Conservation (phyloP, 306 rosid species). For the Lagenaria siceraria region DNA sequence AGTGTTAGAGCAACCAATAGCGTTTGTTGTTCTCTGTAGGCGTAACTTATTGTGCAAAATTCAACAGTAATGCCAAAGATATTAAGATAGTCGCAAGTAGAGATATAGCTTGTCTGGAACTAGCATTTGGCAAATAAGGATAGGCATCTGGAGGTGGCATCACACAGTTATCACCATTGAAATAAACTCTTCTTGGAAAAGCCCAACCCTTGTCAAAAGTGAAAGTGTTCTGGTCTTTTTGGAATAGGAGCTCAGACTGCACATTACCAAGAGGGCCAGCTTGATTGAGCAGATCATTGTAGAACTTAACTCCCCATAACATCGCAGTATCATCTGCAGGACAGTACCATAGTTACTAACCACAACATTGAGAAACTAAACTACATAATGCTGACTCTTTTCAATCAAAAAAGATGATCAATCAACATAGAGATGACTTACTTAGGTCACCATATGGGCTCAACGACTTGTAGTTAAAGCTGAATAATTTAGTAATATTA, state of each 20-base stretch:
- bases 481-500: conserved; percentile 74
- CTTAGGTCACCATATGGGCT: conserved; percentile 88
- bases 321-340: conserved; percentile 89
- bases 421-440: conserved; percentile 29
- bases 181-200: conserved; percentile 87
- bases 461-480: conserved; percentile 73
- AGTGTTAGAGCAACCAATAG: conserved; percentile 3
- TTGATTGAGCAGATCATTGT: conserved; percentile 68
- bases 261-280: conserved; percentile 85
- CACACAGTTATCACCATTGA: conserved; percentile 72
- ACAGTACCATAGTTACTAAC: conserved; percentile 2
- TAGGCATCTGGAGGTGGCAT: conserved; percentile 97
- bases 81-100: conserved; percentile 33
- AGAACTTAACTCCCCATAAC: conserved; percentile 87
- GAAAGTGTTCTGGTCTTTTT: conserved; percentile 70
- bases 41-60: conserved; percentile 19
- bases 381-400: not conserved
- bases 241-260: conserved; percentile 82
- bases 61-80: conserved; percentile 34
- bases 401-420: not conserved
- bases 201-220: conserved; percentile 98
- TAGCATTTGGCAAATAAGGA: conserved; percentile 82
- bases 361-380: not conserved
- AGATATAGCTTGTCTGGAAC: conserved; percentile 24
- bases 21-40: conserved; percentile 3